Percentiles rank a stretch among this genome's conserved stretches.
Conservation (phyloP, 1,284 basidiomycete genomes). For the Marasmius sp. region DNA sequence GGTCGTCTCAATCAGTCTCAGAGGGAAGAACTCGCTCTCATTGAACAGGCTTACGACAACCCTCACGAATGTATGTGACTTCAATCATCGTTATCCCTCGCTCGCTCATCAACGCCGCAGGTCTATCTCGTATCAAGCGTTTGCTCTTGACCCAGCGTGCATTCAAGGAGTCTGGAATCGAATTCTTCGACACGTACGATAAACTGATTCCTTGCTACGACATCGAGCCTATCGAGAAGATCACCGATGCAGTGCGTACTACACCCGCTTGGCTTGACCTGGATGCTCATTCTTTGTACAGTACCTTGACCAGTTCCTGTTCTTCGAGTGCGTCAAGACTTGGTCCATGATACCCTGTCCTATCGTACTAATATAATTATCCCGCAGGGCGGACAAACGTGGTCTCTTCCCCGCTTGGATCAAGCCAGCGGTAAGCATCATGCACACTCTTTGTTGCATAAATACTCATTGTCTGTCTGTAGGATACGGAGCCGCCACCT, state of each 20-base stretch:
- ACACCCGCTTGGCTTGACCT: neutral
- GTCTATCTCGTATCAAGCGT: conserved; percentile 94
- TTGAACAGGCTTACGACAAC: conserved; percentile 96
- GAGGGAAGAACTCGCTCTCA: conserved; percentile 92
- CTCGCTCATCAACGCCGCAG: conserved; percentile 28
- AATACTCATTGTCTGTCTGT: conserved; percentile 13
- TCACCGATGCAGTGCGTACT: conserved; percentile 82
- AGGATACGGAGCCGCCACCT: conserved; percentile 93
- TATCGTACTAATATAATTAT: conserved; percentile 18
- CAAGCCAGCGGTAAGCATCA: conserved; percentile 74
- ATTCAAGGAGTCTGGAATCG: conserved; percentile 97
- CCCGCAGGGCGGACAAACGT: conserved; percentile 88
- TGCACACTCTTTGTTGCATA: neutral
- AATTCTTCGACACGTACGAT: conserved; percentile 94
- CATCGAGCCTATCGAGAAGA: conserved; percentile 98
- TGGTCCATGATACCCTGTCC: conserved; percentile 14
- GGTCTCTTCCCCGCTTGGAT: conserved; percentile 97
- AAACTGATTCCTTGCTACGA: conserved; percentile 98
- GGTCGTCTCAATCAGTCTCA: conserved; percentile 93
- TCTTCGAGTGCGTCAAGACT: conserved; percentile 59
- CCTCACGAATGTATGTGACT: conserved; percentile 71
- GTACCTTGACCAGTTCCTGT: conserved; percentile 91
- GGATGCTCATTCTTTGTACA: conserved; percentile 29
- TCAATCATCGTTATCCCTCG: neutral
- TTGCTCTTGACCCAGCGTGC: conserved; percentile 92